Evolutionary conservation across 2,329 filamentous ascomycete species (phyloP).

Genomic region (Sarocladium strictum): DNA sequence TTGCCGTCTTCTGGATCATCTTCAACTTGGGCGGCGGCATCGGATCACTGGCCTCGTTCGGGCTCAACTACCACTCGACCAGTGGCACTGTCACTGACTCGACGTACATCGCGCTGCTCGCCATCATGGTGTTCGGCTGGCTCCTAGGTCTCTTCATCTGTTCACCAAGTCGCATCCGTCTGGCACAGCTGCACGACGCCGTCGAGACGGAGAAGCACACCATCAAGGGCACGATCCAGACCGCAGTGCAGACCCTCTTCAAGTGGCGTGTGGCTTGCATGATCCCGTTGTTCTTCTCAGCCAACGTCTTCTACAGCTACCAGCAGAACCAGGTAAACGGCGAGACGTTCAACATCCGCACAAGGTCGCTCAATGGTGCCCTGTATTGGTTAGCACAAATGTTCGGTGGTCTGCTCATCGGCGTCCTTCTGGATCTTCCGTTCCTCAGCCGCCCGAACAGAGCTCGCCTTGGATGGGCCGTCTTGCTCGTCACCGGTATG

Average conservation of each 20-base stretch:
- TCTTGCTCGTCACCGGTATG: constrained; percentile 44
- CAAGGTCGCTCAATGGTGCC: constrained; percentile 47
- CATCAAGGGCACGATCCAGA: constrained; percentile 26
- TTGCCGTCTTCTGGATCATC: constrained; percentile 38
- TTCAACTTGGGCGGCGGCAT: constrained; percentile 40
- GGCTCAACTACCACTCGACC: constrained; percentile 34
- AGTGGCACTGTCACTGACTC: constrained; percentile 37
- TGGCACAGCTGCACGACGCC: constrained; percentile 28
- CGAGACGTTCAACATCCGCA: constrained; percentile 47
- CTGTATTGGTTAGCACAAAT: constrained; percentile 54
- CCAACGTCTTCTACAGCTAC: constrained; percentile 52
- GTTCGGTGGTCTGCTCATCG: constrained; percentile 43
- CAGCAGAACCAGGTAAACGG: constrained; percentile 52
- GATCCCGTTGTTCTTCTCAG: constrained; percentile 48
- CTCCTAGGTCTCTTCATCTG: constrained; percentile 40
- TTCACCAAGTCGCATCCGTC: constrained; percentile 35
- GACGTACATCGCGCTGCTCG: constrained; percentile 44
- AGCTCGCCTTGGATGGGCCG: constrained; percentile 38
- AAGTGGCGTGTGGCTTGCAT: constrained; percentile 41
- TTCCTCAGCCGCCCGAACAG: constrained; percentile 36
- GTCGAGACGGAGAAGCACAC: constrained; percentile 34
- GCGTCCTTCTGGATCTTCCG: constrained; percentile 36
- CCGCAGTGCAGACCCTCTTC: constrained; percentile 30
- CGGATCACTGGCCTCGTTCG: constrained; percentile 37
- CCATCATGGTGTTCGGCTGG: constrained; percentile 45